Conservation (phyloP, 78 protist species). For the Planoprotostelium fungivorum region DNA sequence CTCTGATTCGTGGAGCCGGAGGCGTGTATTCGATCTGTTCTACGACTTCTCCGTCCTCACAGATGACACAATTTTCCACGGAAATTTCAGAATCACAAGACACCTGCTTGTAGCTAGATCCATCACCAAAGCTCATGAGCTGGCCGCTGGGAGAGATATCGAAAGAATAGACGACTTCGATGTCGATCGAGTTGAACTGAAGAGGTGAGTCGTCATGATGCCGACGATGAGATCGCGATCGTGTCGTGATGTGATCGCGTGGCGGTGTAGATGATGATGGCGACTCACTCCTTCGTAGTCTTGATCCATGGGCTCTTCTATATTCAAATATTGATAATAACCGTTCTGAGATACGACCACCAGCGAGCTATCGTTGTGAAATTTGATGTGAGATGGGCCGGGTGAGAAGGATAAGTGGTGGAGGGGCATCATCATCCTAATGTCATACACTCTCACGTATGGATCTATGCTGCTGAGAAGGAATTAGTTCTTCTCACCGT, state of each 20-base stretch:
- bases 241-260: too few relatives aligned
- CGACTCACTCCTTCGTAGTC: neutral
- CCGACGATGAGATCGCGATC: too few relatives aligned
- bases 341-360: neutral
- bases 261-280: too few relatives aligned
- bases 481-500: too few relatives aligned
- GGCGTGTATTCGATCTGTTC: neutral
- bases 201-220: too few relatives aligned
- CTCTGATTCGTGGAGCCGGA: neutral
- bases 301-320: neutral
- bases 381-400: neutral
- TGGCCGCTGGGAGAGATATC: constrained; percentile 52
- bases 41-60: neutral
- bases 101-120: constrained; percentile 4
- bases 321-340: neutral
- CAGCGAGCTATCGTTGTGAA: neutral
- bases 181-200: neutral
- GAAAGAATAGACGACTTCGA: constrained; percentile 5
- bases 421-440: neutral
- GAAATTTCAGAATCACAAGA: neutral
- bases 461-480: too few relatives aligned
- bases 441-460: neutral
- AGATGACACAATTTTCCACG: neutral
- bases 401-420: neutral
- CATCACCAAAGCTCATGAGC: constrained; percentile 60